Conservation (phyloP, 192 early-diverging fungal species). For the Podila horticola region DNA sequence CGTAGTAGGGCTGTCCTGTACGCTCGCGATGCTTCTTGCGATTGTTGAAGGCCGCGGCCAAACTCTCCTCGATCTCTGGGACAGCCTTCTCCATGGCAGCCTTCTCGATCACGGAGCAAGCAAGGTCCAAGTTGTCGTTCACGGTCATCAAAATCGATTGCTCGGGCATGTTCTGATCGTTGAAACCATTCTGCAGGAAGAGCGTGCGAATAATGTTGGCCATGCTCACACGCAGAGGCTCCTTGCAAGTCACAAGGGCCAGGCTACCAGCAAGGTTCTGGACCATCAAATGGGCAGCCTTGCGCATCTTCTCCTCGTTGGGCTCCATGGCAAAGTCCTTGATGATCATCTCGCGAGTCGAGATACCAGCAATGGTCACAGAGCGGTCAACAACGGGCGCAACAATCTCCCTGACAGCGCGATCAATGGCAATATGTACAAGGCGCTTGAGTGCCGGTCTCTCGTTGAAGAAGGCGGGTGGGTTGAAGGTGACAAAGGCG, state of each 20-base stretch:
- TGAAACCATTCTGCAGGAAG: slow-evolving; percentile 79
- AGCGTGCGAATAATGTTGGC: slow-evolving; percentile 74
- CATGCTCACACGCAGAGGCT: slow-evolving; percentile 91
- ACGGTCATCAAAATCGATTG: slow-evolving; percentile 87
- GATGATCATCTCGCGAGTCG: slow-evolving; percentile 89
- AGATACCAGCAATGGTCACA: slow-evolving; percentile 92
- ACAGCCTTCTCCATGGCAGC: slow-evolving; percentile 95
- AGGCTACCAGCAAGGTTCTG: slow-evolving; percentile 89
- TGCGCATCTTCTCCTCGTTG: slow-evolving; percentile 93
- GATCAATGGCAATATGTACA: slow-evolving; percentile 89
- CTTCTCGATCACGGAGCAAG: slow-evolving; percentile 94
- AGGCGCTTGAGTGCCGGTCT: slow-evolving; percentile 90
- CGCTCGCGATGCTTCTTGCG: slow-evolving; percentile 92
- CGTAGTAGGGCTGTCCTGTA: slow-evolving; percentile 91
- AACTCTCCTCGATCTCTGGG: slow-evolving; percentile 92
- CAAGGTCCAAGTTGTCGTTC: slow-evolving; percentile 93
- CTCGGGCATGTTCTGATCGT: slow-evolving; percentile 83
- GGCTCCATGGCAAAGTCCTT: slow-evolving; percentile 98
- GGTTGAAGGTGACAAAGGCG: slow-evolving; percentile 81
- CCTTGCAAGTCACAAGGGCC: slow-evolving; percentile 92
- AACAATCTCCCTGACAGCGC: slow-evolving; percentile 90
- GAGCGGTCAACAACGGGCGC: slow-evolving; percentile 92
- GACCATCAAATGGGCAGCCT: slow-evolving; percentile 95
- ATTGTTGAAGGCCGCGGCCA: slow-evolving; percentile 72
- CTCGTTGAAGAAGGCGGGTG: slow-evolving; percentile 81